Evolutionary conservation across 306 rosid species (phyloP).

Genomic region (Vachellia collinsii): DNA sequence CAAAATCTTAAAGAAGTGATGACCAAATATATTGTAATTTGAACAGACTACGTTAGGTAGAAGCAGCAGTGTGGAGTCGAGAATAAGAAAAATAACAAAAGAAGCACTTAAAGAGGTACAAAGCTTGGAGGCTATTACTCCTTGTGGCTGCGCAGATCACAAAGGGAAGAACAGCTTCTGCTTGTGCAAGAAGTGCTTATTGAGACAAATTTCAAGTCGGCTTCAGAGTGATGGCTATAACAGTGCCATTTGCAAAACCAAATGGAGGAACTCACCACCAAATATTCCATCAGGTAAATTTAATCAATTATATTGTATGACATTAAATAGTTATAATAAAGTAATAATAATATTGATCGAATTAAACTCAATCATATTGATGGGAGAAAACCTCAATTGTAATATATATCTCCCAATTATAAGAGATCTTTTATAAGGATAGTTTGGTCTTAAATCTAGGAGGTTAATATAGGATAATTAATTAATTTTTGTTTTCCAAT

Average conservation of each 20-base stretch:
- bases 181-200: conserved; percentile 61
- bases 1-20: neutral
- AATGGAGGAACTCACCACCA: conserved; percentile 60
- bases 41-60: conserved; percentile 54
- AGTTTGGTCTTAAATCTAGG: too few species aligned
- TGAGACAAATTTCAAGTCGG: conserved; percentile 55
- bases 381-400: too few species aligned
- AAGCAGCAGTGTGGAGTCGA: conserved; percentile 53
- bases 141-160: conserved; percentile 58
- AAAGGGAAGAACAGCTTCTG: conserved; percentile 31
- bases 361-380: neutral
- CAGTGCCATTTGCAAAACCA: conserved; percentile 74
- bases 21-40: neutral
- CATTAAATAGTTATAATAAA: too few species aligned
- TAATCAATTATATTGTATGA: neutral
- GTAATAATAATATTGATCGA: too few species aligned
- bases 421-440: too few species aligned
- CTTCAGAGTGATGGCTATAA: conserved; percentile 56
- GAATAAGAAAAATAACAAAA: conserved; percentile 56
- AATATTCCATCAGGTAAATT: conserved; percentile 65
- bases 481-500: too few species aligned
- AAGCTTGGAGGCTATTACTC: conserved; percentile 3
- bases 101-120: conserved; percentile 54
- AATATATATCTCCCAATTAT: too few species aligned
- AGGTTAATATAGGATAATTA: too few species aligned